Base-by-base conservation (phyloP, 371 early-diverging fungal genomes). In the Basidiobolus meristosporus region DNA sequence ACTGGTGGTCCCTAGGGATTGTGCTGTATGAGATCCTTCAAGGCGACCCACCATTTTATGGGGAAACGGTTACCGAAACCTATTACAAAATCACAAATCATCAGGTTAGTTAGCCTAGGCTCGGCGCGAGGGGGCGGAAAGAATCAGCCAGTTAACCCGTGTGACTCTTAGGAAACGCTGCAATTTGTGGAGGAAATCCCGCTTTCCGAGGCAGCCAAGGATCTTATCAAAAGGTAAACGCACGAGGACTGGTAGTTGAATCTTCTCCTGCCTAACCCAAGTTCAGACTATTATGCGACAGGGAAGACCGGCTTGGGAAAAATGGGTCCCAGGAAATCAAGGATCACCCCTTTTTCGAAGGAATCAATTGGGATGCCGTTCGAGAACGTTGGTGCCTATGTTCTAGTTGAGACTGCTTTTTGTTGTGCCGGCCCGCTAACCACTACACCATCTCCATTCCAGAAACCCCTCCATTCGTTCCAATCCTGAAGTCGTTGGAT, bases 1-100 rank as follows among this genome's bases (percentile, higher is more conserved):
- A 99, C 67, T 93, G 95, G 86, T 99, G 99, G 99, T 86, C 92
- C 4, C 57, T 98, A 3, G 99, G 98, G 3, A 91, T 96, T 2
- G 89, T 98, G 46, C 82, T 98, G 73, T 98, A 84, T 58, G 98
- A 98, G 56, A 80, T 96, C 43, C 63, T 96, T 33, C 81, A 88
- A 32, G 97, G 97, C 0, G 92, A 90, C 42, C 87, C 95, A 20
- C 91, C 95, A 2, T 93, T 90, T 56, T 82, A 81, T 53, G 70
- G 77, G 19, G 72, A 77, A 26, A 75, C 68, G 39, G 70, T 82
- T 20, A 75, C 77, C 41, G 86, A 90, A 18, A 93, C 88, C 3
- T 85, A 90, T 57, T 65, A 77, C 42, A 78, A 79, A 60, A 76
- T 87, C 48, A 61, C 88, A 52, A 67, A 75, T 48, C 84, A 66